Percentiles rank a stretch among this genome's conserved stretches.
Evolutionary conservation across 2,329 filamentous ascomycete species (phyloP).

Genomic region (Xylariaceae sp.): DNA sequence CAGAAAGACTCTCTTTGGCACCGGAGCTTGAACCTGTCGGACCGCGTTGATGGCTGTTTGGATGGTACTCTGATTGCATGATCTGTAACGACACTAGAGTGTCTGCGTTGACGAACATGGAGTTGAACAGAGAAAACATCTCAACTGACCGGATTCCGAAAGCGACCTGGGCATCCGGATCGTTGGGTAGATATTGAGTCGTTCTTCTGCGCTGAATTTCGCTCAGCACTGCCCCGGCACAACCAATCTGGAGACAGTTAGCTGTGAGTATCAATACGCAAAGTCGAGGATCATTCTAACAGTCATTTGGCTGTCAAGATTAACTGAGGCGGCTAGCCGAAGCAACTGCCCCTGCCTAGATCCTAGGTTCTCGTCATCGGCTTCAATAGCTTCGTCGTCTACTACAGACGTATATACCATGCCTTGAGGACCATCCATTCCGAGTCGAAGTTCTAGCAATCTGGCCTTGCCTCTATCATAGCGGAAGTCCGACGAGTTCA

Average conservation of each 20-base stretch:
- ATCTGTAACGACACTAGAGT: conserved; percentile 81
- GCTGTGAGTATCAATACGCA: neutral
- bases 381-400: conserved; percentile 34
- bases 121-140: conserved; percentile 64
- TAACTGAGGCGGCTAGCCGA: conserved; percentile 63
- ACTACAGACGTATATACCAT: conserved; percentile 59
- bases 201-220: conserved; percentile 67
- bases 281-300: conserved; percentile 36
- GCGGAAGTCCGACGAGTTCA: conserved; percentile 68
- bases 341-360: conserved; percentile 60
- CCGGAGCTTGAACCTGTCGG: conserved; percentile 55
- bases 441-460: conserved; percentile 54
- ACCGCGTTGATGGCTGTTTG: conserved; percentile 72
- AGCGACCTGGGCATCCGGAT: conserved; percentile 46
- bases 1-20: conserved; percentile 73
- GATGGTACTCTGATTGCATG: conserved; percentile 74
- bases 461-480: conserved; percentile 62
- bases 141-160: conserved; percentile 61
- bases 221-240: conserved; percentile 78
- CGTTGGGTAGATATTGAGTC: conserved; percentile 56
- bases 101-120: conserved; percentile 76
- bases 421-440: conserved; percentile 42
- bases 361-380: conserved; percentile 38
- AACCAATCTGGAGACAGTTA: conserved; percentile 55
- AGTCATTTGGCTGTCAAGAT: conserved; percentile 68